phyloP scores from a whole-genome alignment of 2,329 filamentous ascomycete genomes.

The Grosmannia penicillata region DNA sequence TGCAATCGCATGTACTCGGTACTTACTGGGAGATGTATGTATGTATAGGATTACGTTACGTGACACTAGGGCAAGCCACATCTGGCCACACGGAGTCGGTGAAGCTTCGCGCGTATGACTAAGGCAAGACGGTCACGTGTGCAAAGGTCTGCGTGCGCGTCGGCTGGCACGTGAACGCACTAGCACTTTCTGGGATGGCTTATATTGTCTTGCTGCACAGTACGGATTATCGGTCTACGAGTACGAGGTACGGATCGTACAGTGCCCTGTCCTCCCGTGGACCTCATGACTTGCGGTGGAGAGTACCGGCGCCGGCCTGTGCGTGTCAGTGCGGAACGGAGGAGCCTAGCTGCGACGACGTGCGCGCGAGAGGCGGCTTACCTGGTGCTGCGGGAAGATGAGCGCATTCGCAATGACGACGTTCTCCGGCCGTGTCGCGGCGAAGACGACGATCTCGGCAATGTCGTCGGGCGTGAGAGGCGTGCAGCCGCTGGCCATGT shows the following conservation, averaged over 20 bases:
- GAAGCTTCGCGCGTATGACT: too few species aligned
- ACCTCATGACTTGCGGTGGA: slow-evolving; percentile 5
- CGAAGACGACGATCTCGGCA: slow-evolving; percentile 79
- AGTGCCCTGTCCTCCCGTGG: too few species aligned
- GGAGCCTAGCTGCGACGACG: too few species aligned
- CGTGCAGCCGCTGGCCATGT: slow-evolving; percentile 49
- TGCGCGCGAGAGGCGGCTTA: background rate
- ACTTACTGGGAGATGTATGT: too few species aligned
- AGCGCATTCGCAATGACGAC: slow-evolving; percentile 81
- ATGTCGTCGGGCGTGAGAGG: slow-evolving; percentile 83
- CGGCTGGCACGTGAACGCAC: too few species aligned
- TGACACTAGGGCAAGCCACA: slow-evolving; percentile 5
- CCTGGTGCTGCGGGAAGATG: slow-evolving; percentile 82
- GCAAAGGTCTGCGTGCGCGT: too few species aligned
- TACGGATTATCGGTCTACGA: too few species aligned
- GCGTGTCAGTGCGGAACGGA: background rate
- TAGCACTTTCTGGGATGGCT: too few species aligned
- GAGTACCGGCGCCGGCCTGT: slow-evolving; percentile 6
- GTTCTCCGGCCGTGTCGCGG: slow-evolving; percentile 72
- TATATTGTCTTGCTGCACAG: too few species aligned
- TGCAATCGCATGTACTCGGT: too few species aligned
- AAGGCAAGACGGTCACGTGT: background rate
- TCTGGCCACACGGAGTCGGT: slow-evolving; percentile 1
- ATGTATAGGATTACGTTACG: too few species aligned
- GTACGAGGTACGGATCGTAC: too few species aligned